Evolutionary conservation across 2,329 filamentous ascomycete genomes (phyloP), one percentile per base, ranked within the genome.

Genomic region (Aspergillus terreus): DNA sequence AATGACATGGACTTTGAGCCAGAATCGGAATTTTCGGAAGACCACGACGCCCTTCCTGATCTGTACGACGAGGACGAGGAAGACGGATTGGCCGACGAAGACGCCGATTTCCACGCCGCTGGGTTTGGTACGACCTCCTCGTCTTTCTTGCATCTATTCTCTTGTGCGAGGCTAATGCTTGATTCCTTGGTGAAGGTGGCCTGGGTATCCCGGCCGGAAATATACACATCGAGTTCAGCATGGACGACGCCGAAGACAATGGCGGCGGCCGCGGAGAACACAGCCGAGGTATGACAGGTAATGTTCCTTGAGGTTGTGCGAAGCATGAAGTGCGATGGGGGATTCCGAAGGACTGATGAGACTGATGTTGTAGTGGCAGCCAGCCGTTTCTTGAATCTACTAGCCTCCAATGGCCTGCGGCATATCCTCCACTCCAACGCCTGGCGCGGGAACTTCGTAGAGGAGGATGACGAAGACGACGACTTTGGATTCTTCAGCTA

Each of bases 1-100:
- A 73, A 76, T 69, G 77, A 79, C 65, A 77, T 78, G 72, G 77
- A 79, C 56, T 78, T 74, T 66, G 69, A 78, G 60, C 69, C 73
- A 25, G 69, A 73, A 43, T 64, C 71, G 51, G 72, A 74, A 52
- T 41, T 48, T 7, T 69, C 61, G 46, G 70, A 65, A 42, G 68
- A 67, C 44, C 62, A 51, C 54, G 66, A 70, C 23, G 65, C 70
- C 35, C 63, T 70, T 4, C 67, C 70, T 5, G 62, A 66, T 14
- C 64, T 68, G 2, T 67, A 71, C 17, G 63, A 71, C 11, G 63
- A 66, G 6, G 71, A 71, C 3, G 67, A 42, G 10, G 27, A 30
- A 30, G 27, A 30, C 27, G 27, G 27, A 42, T 46, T 44, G 9
- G 12, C 47, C n/a, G 41, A 44, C 4, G 40, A 19, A 6, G 40